Evolutionary conservation across 371 early-diverging fungal species (phyloP), one percentile per base, ranked within the genome.

Genomic region (Lichtheimia corymbifera): DNA sequence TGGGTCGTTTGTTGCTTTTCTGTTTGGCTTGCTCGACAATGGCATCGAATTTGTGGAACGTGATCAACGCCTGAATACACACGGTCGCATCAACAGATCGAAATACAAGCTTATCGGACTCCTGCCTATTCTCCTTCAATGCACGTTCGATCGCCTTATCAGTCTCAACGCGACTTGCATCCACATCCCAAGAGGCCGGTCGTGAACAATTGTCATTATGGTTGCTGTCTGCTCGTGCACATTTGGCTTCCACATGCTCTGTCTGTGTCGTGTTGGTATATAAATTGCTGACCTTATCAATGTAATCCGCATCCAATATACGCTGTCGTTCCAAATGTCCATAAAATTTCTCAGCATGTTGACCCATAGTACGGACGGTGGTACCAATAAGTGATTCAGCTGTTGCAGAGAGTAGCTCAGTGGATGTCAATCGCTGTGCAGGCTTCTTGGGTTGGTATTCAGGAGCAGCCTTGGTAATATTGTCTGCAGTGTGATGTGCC

Each of bases 191-290:
- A 18, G 67, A 67, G 0, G 78, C 76, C 1, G 76, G 72, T 7
- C 64, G 59, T 24, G 67, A 65, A 58, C 81, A 81, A 9, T 35
- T 35, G 6, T 35, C 35, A 35, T 35, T 6, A 11, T 35, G 5
- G 35, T 35, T 35, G 1, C 57, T 59, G 0, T 63, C 50, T 44
- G 70, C 63, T n/a, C 65, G 68, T 15, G 62, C 60, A 24, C 81
- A 80, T 2, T 74, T 64, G 12, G 74, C 66, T 22, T 73, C 68
- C 20, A 77, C 24, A 13, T 64, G 63, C 7, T 68, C 50, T 3
- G 57, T 66, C 18, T 53, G 63, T 20, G 69, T 40, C 20, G 66
- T 71, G 52, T 72, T 70, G 9, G 63, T 60, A 22, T 78, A 75
- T 0, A 77, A 63, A 1, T 53, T 50, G 4, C 61, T 61, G 41